phyloP scores from a whole-genome alignment of 73 alveolate species.

The Paramecium caudatum region DNA sequence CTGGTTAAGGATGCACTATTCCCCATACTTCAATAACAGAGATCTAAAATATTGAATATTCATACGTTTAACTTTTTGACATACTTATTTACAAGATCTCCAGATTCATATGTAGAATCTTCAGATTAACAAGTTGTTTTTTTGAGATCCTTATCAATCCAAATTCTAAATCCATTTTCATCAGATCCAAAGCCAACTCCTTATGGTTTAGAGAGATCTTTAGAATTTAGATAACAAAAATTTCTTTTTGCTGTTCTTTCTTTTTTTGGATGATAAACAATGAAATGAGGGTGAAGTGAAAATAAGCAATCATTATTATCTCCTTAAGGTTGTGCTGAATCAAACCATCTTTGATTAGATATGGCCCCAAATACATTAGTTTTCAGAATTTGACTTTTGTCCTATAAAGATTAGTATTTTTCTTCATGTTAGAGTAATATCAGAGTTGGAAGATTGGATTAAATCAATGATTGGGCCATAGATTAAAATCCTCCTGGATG shows the following conservation, averaged over 20 bases:
- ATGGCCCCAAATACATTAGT: conserved; percentile 41
- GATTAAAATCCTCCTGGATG: conserved; percentile 49
- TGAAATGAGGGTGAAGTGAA: conserved; percentile 22
- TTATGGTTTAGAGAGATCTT: conserved; percentile 4
- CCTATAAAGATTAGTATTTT: background rate
- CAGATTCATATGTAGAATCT: conserved; percentile 48
- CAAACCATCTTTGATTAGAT: conserved; percentile 70
- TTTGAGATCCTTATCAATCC: conserved; percentile 32
- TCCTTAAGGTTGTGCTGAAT: conserved; percentile 55
- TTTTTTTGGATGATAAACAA: background rate
- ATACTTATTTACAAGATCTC: conserved; percentile 12
- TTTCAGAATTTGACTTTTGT: conserved; percentile 15
- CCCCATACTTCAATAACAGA: conserved; percentile 58
- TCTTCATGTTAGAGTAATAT: conserved; percentile 50
- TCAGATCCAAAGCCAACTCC: conserved; percentile 58
- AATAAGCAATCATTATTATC: conserved; percentile 48
- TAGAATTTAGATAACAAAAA: conserved; percentile 43
- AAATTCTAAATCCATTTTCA: conserved; percentile 39
- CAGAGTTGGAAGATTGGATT: conserved; percentile 29
- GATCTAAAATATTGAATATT: background rate
- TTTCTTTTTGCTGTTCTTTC: conserved; percentile 60
- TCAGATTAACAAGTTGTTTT: conserved; percentile 11
- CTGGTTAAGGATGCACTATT: conserved; percentile 23
- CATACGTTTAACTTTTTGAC: conserved; percentile 31
- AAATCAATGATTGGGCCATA: background rate